A percentile compares a stretch with the other conserved stretches of the same genome.
Conservation (phyloP, 257 asterid species). For the Petunia axillaris region DNA sequence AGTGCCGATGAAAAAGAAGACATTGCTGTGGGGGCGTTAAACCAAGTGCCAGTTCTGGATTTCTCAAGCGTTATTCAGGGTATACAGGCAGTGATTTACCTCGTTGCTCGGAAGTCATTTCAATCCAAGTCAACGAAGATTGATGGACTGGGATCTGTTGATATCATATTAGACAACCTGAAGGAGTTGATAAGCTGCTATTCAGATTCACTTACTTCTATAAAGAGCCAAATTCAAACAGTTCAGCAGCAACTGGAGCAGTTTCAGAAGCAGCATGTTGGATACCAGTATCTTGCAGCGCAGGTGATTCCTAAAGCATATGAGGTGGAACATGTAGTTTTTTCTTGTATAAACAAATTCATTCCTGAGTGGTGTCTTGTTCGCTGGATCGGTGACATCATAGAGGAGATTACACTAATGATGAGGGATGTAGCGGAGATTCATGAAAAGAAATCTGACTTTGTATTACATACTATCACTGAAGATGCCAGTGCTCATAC, state of each 20-base stretch:
- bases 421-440: background rate
- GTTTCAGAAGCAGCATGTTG: background rate
- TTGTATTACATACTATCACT: background rate
- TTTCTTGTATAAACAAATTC: constrained; percentile 28
- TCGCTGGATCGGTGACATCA: constrained; percentile 14
- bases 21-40: too few species aligned
- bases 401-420: constrained; percentile 2
- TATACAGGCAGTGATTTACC: background rate
- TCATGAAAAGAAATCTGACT: background rate
- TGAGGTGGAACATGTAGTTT: constrained; percentile 1
- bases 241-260: constrained; percentile 1
- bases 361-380: constrained; percentile 32
- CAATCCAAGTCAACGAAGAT: background rate
- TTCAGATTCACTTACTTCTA: background rate
- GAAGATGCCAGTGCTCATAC: background rate
- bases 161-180: constrained; percentile 22
- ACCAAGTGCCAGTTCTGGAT: background rate
- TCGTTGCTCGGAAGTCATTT: background rate
- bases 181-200: background rate
- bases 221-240: background rate
- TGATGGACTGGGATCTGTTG: background rate
- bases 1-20: background rate
- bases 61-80: background rate
- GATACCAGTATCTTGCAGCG: background rate
- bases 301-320: background rate